phyloP scores from a whole-genome alignment of 345 rosid genomes.

The Draba incana region DNA sequence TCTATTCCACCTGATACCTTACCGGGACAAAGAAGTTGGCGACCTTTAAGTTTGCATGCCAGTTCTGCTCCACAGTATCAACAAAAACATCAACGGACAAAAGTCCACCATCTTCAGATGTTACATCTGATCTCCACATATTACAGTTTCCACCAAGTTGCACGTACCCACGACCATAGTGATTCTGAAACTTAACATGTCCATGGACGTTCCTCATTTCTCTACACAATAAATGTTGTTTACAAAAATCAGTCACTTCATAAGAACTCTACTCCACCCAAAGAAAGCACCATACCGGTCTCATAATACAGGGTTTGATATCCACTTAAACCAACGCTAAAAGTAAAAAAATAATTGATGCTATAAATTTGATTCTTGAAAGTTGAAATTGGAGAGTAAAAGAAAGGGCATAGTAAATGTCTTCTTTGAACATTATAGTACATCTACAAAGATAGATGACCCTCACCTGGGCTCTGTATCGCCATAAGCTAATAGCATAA shows the following conservation, averaged over 20 bases:
- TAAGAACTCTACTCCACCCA: slow-evolving; percentile 13
- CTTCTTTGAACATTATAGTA: not conserved
- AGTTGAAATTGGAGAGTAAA: not conserved
- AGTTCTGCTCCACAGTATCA: slow-evolving; percentile 76
- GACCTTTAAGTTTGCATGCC: slow-evolving; percentile 92
- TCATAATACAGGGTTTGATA: slow-evolving; percentile 6
- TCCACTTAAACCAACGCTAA: slow-evolving; percentile 19
- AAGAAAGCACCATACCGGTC: slow-evolving; percentile 12
- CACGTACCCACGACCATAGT: slow-evolving; percentile 75
- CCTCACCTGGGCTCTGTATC: slow-evolving; percentile 89
- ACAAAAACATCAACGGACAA: slow-evolving; percentile 91
- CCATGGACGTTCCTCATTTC: slow-evolving; percentile 86
- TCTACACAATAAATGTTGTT: slow-evolving; percentile 49
- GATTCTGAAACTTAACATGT: slow-evolving; percentile 87
- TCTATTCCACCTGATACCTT: slow-evolving; percentile 40
- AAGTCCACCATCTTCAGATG: slow-evolving; percentile 91
- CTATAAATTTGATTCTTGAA: slow-evolving; percentile 3
- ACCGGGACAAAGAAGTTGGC: slow-evolving; percentile 92
- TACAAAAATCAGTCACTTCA: slow-evolving; percentile 34
- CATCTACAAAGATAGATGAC: slow-evolving; percentile 20
- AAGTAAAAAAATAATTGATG: not conserved
- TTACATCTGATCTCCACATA: slow-evolving; percentile 80
- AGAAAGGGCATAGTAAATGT: slow-evolving; percentile 11
- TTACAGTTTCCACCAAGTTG: slow-evolving; percentile 86
- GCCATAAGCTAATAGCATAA: slow-evolving; percentile 84